Conservation (phyloP, 1,284 basidiomycete genomes). For the Vanrija sp. region DNA sequence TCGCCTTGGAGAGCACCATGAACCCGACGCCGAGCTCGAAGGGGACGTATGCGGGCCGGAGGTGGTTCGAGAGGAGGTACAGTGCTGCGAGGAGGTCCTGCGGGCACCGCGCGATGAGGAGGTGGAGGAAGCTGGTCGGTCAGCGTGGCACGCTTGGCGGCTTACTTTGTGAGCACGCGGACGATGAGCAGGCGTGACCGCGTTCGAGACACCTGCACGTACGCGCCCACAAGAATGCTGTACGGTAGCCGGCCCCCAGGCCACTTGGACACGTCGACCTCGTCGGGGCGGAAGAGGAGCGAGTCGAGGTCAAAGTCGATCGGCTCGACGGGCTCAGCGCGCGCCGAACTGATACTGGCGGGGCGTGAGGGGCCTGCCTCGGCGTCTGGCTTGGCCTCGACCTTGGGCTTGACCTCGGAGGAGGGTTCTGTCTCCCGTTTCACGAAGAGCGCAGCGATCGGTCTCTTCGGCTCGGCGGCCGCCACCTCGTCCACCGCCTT, state of each 20-base stretch:
- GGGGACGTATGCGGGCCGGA: conserved; percentile 70
- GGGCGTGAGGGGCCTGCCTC: conserved; percentile 6
- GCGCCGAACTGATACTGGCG: conserved; percentile 17
- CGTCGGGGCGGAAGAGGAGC: conserved; percentile 43
- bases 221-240: conserved; percentile 71
- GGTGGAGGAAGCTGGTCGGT: conserved; percentile 56
- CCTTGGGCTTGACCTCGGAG: not conserved
- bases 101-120: conserved; percentile 65
- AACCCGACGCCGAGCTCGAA: conserved; percentile 73
- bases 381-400: not conserved
- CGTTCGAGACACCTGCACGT: conserved; percentile 68
- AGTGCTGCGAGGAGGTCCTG: conserved; percentile 70
- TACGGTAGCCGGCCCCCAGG: conserved; percentile 60
- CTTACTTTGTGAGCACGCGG: conserved; percentile 71
- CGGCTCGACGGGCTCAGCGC: conserved; percentile 31
- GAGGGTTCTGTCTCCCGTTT: not conserved
- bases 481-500: not conserved
- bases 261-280: conserved; percentile 51
- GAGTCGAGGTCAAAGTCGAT: conserved; percentile 50
- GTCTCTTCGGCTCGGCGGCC: conserved; percentile 14
- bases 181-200: conserved; percentile 77
- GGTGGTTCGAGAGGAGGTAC: conserved; percentile 84
- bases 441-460: conserved; percentile 9
- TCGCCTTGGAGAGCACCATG: conserved; percentile 71
- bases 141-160: conserved; percentile 10